Evolutionary conservation across 2,329 filamentous ascomycete species (phyloP), one percentile per base, ranked within the genome.

Genomic region (Hymenotorrendiella dingleyae): DNA sequence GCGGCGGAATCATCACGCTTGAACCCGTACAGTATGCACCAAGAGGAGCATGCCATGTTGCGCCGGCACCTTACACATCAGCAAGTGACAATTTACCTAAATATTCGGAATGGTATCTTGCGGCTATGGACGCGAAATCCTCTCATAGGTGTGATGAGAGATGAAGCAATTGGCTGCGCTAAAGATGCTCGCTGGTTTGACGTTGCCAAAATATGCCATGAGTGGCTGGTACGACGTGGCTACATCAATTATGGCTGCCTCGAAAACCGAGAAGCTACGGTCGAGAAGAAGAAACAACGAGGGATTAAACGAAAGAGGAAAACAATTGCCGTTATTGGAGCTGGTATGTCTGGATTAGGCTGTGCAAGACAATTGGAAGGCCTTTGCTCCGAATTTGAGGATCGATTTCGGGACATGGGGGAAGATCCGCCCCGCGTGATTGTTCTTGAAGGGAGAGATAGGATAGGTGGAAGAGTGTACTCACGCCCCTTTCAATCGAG

Each of bases 191-290:
- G 89, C 41, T 97, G 89, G 81, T 95, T 95, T 63, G 84, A 88
- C 46, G 77, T 91, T 34, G 90, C 93, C 8, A 86, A 81, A 51
- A 75, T 96, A 43, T 93, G 89, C 52, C 94, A 93, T 60, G 82
- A 94, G 63, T 98, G 91, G 91, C 76, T 98, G 14, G 73, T 90
- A 43, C 82, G 91, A 47, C 80, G 85, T 52, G 93, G 93, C 16
- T 95, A 94, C 62, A 94, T 98, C 68, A 98, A 98, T 63, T 96
- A 89, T 62, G 93, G 94, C 12, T 97, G 93, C 62, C 76, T 93
- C 3, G 79, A 89, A 57, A 68, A 89, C n/a, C 26, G 62, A 66
- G 34, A 69, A 64, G 39, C 58, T 61, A 28, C 52, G 43, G 35
- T 57, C 56, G 49, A 61, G 12, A 53, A 58, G 34, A 58, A 61